These are phyloP conservation scores for Cucumis cinereus DNA, from an alignment of 306 rosid genomes.

Conservation along the genomic window DNA sequence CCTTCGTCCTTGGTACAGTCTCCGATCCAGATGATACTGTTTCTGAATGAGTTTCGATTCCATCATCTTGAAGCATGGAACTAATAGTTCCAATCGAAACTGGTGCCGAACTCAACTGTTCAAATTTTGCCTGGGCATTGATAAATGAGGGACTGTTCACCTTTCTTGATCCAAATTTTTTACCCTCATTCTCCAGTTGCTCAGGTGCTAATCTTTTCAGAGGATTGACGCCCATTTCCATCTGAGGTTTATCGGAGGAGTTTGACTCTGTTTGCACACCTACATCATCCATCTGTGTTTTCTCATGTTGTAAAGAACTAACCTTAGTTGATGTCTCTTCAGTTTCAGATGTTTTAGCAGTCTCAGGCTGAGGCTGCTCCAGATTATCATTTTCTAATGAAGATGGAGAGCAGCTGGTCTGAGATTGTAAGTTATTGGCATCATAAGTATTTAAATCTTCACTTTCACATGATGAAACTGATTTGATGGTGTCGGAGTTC, in stretches of 20 bases:
- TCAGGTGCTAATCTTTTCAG: conserved; percentile 46
- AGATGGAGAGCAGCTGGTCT: conserved; percentile 24
- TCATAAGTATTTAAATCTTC: conserved; percentile 37
- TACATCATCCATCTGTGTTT: conserved; percentile 18
- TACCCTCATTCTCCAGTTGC: conserved; percentile 57
- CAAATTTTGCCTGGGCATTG: conserved; percentile 66
- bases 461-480: conserved; percentile 35
- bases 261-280: conserved; percentile 21
- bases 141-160: conserved; percentile 53
- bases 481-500: conserved; percentile 20
- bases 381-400: conserved; percentile 18
- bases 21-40: conserved; percentile 19
- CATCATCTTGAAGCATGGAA: conserved; percentile 34
- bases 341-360: conserved; percentile 19
- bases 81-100: conserved; percentile 28
- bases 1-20: conserved; percentile 33
- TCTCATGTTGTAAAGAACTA: conserved; percentile 20
- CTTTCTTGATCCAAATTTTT: conserved; percentile 37
- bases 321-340: conserved; percentile 21
- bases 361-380: conserved; percentile 34
- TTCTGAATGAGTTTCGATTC: conserved; percentile 34
- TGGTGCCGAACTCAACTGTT: conserved; percentile 38
- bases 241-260: conserved; percentile 33
- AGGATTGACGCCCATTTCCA: conserved; percentile 40
- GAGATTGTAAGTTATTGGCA: conserved; percentile 31